Evolutionary conservation across 2,329 filamentous ascomycete species (phyloP).

Genomic region (Herpotrichia juniperi): DNA sequence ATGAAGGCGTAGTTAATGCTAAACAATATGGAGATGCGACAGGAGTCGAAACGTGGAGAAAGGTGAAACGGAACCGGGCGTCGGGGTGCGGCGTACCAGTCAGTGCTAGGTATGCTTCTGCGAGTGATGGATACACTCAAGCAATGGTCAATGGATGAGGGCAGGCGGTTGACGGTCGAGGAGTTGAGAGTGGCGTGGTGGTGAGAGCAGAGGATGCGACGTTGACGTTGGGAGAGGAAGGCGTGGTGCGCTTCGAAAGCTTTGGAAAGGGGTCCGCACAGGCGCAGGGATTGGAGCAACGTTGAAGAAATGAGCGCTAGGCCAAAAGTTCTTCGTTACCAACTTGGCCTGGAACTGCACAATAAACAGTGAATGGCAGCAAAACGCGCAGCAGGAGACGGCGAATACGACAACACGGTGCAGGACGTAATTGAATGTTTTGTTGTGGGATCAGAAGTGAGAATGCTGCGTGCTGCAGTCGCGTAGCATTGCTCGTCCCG

Average conservation of each 20-base stretch:
- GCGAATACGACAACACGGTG: not conserved
- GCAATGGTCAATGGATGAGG: conserved; percentile 29
- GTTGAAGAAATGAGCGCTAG: conserved; percentile 40
- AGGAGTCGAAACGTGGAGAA: conserved; percentile 40
- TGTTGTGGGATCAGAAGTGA: conserved; percentile 1
- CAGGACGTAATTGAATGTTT: conserved; percentile 32
- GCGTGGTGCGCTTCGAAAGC: conserved; percentile 39
- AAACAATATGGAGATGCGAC: conserved; percentile 41
- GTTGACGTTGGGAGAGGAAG: conserved; percentile 36
- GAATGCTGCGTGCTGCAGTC: conserved; percentile 19
- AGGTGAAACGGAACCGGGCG: conserved; percentile 32
- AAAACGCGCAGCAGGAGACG: not conserved
- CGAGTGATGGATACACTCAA: conserved; percentile 41
- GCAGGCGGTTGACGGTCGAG: conserved; percentile 24
- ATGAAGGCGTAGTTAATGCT: conserved; percentile 26
- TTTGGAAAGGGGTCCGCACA: conserved; percentile 47
- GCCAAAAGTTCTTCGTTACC: conserved; percentile 34
- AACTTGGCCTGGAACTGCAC: not conserved
- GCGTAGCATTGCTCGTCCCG: conserved; percentile 23
- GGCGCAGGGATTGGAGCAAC: conserved; percentile 45
- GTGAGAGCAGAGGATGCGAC: conserved; percentile 33
- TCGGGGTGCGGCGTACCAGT: conserved; percentile 41
- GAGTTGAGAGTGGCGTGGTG: conserved; percentile 33
- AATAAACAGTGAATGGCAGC: not conserved
- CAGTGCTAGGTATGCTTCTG: conserved; percentile 41